These are phyloP conservation scores for Furcasterigmium furcatum DNA, from an alignment of 2,329 filamentous ascomycete genomes.

Conservation along the genomic window DNA sequence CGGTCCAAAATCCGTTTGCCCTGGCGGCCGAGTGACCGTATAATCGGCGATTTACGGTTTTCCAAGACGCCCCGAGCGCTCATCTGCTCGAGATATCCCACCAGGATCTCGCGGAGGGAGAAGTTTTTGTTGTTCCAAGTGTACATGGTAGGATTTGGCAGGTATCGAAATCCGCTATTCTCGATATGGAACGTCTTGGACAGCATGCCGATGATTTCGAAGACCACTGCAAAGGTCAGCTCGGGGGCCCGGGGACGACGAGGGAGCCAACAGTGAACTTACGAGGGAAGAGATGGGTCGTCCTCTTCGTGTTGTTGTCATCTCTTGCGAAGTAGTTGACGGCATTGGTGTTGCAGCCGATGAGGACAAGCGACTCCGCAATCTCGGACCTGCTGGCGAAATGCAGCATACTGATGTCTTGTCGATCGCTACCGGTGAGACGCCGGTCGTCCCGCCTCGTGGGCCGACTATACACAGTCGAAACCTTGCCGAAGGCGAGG, in stretches of 20 bases:
- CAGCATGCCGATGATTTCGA: slow-evolving; percentile 58
- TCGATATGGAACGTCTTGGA: slow-evolving; percentile 45
- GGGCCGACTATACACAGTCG: slow-evolving; percentile 44
- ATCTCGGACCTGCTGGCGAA: slow-evolving; percentile 48
- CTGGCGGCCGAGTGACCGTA: not conserved
- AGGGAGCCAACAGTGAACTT: slow-evolving; percentile 12
- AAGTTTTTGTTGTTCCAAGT: slow-evolving; percentile 50
- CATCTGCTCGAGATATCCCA: slow-evolving; percentile 30
- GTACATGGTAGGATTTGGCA: slow-evolving; percentile 55
- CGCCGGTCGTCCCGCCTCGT: slow-evolving; percentile 33
- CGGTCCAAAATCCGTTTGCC: slow-evolving; percentile 19
- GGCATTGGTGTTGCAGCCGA: slow-evolving; percentile 52
- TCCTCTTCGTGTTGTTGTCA: slow-evolving; percentile 25
- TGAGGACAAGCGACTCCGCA: slow-evolving; percentile 45
- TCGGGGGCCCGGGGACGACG: not conserved
- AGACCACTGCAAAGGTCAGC: slow-evolving; percentile 40
- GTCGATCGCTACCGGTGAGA: slow-evolving; percentile 33
- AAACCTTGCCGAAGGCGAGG: slow-evolving; percentile 52
- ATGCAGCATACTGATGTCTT: slow-evolving; percentile 39
- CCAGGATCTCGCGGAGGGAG: slow-evolving; percentile 36
- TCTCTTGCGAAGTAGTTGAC: slow-evolving; percentile 38
- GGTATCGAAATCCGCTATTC: slow-evolving; percentile 46
- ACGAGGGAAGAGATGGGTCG: slow-evolving; percentile 49
- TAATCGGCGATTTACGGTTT: not conserved
- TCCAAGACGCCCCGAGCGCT: not conserved